Conservation (phyloP, 192 early-diverging fungal genomes). For the Coemansia sp. region DNA sequence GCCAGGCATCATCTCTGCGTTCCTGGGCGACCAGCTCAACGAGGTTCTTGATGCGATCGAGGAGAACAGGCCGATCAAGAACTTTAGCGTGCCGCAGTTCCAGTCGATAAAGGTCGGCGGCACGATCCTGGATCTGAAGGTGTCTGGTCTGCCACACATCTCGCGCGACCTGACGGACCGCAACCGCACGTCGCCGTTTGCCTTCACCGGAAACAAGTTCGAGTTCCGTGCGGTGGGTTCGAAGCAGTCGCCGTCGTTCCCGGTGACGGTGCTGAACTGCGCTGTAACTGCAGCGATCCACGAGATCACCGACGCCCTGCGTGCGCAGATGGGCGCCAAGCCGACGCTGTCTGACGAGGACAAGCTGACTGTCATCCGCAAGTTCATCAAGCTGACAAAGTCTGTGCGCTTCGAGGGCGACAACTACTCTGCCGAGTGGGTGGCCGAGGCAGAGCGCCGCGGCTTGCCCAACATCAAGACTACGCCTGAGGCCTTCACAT, state of each 20-base stretch:
- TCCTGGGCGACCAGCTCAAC: constrained; percentile 95
- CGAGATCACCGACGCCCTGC: constrained; percentile 72
- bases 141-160: constrained; percentile 87
- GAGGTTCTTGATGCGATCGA: constrained; percentile 94
- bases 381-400: constrained; percentile 69
- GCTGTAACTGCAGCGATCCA: constrained; percentile 82
- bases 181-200: constrained; percentile 99
- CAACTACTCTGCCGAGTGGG: constrained; percentile 96
- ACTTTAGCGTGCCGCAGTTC: constrained; percentile 87
- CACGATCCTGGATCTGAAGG: constrained; percentile 93
- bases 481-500: constrained; percentile 85
- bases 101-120: constrained; percentile 92
- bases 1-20: constrained; percentile 95
- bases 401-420: constrained; percentile 95
- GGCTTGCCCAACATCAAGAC: constrained; percentile 95
- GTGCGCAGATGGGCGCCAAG: constrained; percentile 82
- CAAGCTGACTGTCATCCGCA: constrained; percentile 83
- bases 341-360: constrained; percentile 78
- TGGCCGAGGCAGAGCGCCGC: constrained; percentile 86
- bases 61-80: constrained; percentile 80
- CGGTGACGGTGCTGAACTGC: constrained; percentile 89
- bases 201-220: constrained; percentile 99
- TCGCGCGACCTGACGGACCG: constrained; percentile 97
- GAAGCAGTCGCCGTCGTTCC: constrained; percentile 97
- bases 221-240: constrained; percentile 99